Evolutionary conservation across 1,284 basidiomycete genomes (phyloP), one percentile per base, ranked within the genome.

Genomic region (Heterobasidion irregulare): DNA sequence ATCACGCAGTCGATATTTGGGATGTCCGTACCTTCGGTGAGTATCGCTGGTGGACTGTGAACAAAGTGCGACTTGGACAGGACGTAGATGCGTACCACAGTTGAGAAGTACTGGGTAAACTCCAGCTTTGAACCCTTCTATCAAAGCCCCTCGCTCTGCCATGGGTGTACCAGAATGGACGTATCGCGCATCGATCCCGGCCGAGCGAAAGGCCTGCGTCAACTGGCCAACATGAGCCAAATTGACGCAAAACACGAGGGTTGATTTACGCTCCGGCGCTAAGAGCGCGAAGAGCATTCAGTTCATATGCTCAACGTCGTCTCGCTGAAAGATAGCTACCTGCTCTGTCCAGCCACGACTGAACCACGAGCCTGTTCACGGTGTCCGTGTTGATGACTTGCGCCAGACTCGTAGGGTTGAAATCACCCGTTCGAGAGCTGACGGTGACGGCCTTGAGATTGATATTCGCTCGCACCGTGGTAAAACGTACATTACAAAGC

Each of bases 1-100:
- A 98, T 69, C 8, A 98, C 80, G 60, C 94, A 97, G 64, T 98
- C 96, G 54, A 98, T 91, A 63, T 92, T 91, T 0, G 91, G 92
- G 51, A 95, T 91, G 70, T 94, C 92, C 7, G 92, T 80, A 1
- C 94, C 94, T 72, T 97, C 94, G 0, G 93, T 95, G 60, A 98
- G 75, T 53, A 98, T 90, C 26, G 89, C 91, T 92, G 53, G 38
- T 41, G 38, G 38, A 8, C 26, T 26, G 26, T 26, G 26, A 26
- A 26, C 26, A 26, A 26, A 16, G 45, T 15, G 10, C 46, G 32
- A 33, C 12, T 10, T 32, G 16, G 12, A 26, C 10, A 51, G 32
- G 7, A 8, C 7, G n/a, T 18, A 4, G 16, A 46, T 35, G 18
- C 80, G 50, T 56, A 90, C 92, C 89, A 66, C 95, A 98, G 66